A percentile compares a stretch with the other conserved stretches of the same genome.
Conservation (phyloP, 208 protist species). For the Leishmania martiniquensis region DNA sequence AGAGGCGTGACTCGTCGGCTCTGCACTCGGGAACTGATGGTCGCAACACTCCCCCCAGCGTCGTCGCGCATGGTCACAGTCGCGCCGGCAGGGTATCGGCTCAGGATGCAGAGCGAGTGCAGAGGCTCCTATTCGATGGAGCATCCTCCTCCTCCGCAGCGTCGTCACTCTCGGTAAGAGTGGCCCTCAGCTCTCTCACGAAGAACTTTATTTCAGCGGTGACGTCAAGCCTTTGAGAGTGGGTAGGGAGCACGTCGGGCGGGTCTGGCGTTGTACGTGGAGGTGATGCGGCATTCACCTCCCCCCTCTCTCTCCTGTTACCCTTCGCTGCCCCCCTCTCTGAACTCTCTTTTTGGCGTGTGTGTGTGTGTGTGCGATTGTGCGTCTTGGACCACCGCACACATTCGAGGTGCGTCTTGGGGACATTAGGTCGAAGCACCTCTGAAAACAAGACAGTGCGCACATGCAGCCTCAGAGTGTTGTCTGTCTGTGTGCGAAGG, state of each 20-base stretch:
- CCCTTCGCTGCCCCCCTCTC: background rate
- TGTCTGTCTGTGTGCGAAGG: too few relatives aligned
- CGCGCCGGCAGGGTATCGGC: background rate
- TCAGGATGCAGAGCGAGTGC: slow-evolving; percentile 7
- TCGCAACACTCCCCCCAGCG: background rate
- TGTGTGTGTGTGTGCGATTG: slow-evolving; percentile 5
- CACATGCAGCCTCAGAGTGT: background rate
- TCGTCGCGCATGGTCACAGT: background rate
- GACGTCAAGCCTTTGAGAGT: slow-evolving; percentile 3
- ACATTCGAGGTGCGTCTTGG: background rate
- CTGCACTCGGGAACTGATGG: background rate
- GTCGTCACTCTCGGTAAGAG: background rate
- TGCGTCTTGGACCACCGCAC: background rate
- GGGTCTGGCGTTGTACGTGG: background rate
- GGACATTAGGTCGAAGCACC: background rate
- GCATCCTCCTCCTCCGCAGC: background rate
- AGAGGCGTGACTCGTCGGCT: background rate
- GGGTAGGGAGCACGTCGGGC: background rate
- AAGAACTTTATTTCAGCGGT: background rate
- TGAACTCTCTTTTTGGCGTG: background rate
- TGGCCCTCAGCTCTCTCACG: background rate
- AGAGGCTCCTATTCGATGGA: slow-evolving; percentile 7
- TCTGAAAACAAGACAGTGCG: background rate
- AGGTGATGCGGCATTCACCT: background rate
- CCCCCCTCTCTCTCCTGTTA: background rate